Conservation (phyloP, 2,329 filamentous ascomycete species). For the Fusarium piperis region DNA sequence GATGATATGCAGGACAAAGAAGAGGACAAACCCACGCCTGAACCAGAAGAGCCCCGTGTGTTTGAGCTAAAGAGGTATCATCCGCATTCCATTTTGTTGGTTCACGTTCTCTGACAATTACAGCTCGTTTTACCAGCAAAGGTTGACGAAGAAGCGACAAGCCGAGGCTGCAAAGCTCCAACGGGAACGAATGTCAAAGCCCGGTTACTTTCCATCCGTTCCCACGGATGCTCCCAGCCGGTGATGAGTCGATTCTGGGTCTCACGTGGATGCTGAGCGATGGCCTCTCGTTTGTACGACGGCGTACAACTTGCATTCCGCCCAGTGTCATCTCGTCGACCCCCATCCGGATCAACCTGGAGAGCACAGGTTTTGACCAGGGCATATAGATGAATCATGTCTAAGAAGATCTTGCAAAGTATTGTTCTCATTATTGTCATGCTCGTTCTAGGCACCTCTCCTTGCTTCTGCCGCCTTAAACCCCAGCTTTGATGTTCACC, state of each 20-base stretch:
- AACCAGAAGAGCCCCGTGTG: conserved; percentile 74
- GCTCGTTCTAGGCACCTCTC: not conserved
- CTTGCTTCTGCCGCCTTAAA: not conserved
- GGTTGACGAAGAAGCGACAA: conserved; percentile 75
- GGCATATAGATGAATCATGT: not conserved
- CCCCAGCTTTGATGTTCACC: not conserved
- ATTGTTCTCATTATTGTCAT: not conserved
- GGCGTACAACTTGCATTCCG: not conserved
- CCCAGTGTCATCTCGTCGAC: not conserved
- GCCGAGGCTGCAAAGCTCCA: conserved; percentile 74
- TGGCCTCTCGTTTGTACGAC: not conserved
- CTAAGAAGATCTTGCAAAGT: not conserved
- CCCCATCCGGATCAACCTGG: not conserved
- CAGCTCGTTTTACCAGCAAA: conserved; percentile 87
- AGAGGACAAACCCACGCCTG: conserved; percentile 23
- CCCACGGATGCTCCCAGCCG: conserved; percentile 68
- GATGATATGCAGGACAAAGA: conserved; percentile 27
- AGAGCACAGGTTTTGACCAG: not conserved
- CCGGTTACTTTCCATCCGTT: conserved; percentile 84
- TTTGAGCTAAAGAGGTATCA: conserved; percentile 83
- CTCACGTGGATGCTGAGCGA: not conserved
- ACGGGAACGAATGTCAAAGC: conserved; percentile 80
- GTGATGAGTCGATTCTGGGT: not conserved
- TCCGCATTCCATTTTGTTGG: rapidly evolving
- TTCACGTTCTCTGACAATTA: not conserved